Conservation (phyloP, 108 stramenopile species). For the Skeletonema grethae region DNA sequence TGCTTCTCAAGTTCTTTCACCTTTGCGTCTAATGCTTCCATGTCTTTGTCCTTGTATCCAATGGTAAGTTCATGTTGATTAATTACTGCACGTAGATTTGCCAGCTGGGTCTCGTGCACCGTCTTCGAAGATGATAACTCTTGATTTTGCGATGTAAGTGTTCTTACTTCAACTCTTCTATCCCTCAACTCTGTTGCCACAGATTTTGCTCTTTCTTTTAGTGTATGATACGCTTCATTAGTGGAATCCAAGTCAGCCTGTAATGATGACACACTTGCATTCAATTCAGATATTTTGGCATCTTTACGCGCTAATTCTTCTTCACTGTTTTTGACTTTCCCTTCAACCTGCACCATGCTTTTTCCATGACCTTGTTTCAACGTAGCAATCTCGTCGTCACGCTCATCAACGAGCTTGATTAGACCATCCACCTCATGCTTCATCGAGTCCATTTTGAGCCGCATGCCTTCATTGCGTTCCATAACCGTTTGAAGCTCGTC, state of each 20-base stretch:
- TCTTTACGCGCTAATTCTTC: constrained; percentile 46
- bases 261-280: constrained; percentile 61
- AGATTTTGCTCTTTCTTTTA: constrained; percentile 73
- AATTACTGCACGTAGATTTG: constrained; percentile 52
- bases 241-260: constrained; percentile 53
- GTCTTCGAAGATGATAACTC: constrained; percentile 53
- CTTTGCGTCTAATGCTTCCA: constrained; percentile 49
- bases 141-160: constrained; percentile 54
- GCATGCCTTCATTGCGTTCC: constrained; percentile 50
- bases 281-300: constrained; percentile 35
- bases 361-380: constrained; percentile 46
- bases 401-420: constrained; percentile 56
- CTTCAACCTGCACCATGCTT: constrained; percentile 44
- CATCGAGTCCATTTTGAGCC: constrained; percentile 54
- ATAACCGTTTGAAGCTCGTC: constrained; percentile 38
- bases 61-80: constrained; percentile 58
- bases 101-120: constrained; percentile 50
- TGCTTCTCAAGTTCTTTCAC: constrained; percentile 46
- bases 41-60: constrained; percentile 63
- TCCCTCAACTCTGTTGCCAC: constrained; percentile 86
- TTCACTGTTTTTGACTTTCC: constrained; percentile 34
- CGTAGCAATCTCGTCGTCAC: constrained; percentile 50
- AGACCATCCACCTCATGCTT: constrained; percentile 67
- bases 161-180: constrained; percentile 75
- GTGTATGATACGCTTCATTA: constrained; percentile 62